Conservation (phyloP, 2,329 filamentous ascomycete genomes). For the Chaetothyriales sp. region DNA sequence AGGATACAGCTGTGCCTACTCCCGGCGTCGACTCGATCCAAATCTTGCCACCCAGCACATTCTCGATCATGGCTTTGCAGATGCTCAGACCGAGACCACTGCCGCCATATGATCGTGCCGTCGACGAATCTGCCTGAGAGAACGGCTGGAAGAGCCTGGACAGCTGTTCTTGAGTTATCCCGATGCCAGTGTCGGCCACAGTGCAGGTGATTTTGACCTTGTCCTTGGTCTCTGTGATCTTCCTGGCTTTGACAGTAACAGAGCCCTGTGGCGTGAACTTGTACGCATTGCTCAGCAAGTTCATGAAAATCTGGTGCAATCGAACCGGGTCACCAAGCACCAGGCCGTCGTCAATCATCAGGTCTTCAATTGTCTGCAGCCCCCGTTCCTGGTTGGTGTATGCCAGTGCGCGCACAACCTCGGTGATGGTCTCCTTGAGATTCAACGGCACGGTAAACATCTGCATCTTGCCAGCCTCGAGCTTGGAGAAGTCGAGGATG, state of each 20-base stretch:
- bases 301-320: conserved; percentile 52
- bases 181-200: conserved; percentile 50
- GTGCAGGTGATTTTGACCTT: conserved; percentile 27
- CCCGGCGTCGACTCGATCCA: conserved; percentile 40
- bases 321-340: conserved; percentile 78
- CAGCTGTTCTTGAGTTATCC: conserved; percentile 51
- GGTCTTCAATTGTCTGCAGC: conserved; percentile 46
- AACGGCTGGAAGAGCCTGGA: conserved; percentile 44
- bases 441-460: conserved; percentile 73
- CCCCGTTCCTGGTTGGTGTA: conserved; percentile 49
- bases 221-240: conserved; percentile 22
- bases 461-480: conserved; percentile 40
- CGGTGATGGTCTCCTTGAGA: conserved; percentile 50
- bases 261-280: conserved; percentile 45
- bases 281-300: conserved; percentile 46
- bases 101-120: conserved; percentile 47
- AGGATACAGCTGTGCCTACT: conserved; percentile 45
- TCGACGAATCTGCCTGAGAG: conserved; percentile 46
- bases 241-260: conserved; percentile 31
- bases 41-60: conserved; percentile 45
- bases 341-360: conserved; percentile 47
- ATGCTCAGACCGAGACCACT: conserved; percentile 47
- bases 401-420: conserved; percentile 47
- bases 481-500: conserved; percentile 34
- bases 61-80: conserved; percentile 46